Base-by-base conservation (phyloP, 2,329 filamentous ascomycete species). In the Raffaelea arxii region DNA sequence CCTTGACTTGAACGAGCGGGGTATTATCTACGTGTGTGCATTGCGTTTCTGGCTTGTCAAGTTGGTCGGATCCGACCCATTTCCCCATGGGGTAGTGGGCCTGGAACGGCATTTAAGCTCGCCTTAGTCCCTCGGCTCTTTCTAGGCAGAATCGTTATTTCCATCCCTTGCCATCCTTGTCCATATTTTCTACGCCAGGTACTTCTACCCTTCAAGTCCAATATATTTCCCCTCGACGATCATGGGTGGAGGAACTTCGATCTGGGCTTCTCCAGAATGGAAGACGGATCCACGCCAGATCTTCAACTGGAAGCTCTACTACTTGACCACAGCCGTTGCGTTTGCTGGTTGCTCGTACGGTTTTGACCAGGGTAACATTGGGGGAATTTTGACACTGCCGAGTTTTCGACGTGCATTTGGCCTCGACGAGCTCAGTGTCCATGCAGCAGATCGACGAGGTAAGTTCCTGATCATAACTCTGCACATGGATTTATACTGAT, bases 361-460 rank as follows among this genome's bases (percentile, higher is more conserved):
- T 18, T 65, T 66, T 32, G 64, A 67, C 41, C 59, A 62, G 36
- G 63, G 63, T 18, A 65, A 65, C 37, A 67, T 67, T 27, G 63
- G 63, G 1, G 64, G 64, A 4, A 60, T 65, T 24, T 46, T 66
- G 37, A 65, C 60, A 1, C 56, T 67, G 5, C 55, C 60, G 1
- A 61, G 60, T 5, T 66, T 67, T 51, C 52, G 57, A 25, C 56
- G 54, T 47, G 59, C 64, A 0, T 65, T 67, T 47, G 64, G 64
- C 0, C 46, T 65, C 16, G 59, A 59, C 37, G 48, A 53, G 9
- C 51, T 65, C 6, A 55, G 54, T 19, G 46, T 55, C 40, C 54
- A 52, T 11, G 58, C 54, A 27, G 54, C 57, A 6, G 61, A 65
- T 41, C 53, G 56, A n/a, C 46, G 48, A 41, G 44, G 51, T 53